These are phyloP conservation scores for Tylopilus balloui DNA, from an alignment of 768 basidiomycete genomes.

Conservation along the genomic window DNA sequence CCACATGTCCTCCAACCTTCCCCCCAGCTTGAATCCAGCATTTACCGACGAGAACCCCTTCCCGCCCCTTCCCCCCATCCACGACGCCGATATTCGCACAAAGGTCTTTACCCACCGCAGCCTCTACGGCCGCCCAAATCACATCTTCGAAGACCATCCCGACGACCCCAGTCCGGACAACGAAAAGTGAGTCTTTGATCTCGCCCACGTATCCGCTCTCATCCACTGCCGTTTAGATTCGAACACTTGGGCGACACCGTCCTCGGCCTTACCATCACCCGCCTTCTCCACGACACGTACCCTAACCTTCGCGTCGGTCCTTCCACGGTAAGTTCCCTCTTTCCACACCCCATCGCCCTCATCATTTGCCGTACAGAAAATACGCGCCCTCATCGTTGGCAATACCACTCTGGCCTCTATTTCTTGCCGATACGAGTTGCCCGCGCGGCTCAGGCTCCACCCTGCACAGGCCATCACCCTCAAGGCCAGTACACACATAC, in stretches of 20 bases:
- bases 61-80: slow-evolving; percentile 59
- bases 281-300: slow-evolving; percentile 56
- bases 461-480: slow-evolving; percentile 70
- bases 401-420: slow-evolving; percentile 71
- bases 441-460: slow-evolving; percentile 58
- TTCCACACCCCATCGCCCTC: no score
- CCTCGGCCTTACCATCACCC: slow-evolving; percentile 62
- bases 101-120: slow-evolving; percentile 78
- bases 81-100: slow-evolving; percentile 38
- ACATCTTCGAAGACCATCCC: slow-evolving; percentile 70
- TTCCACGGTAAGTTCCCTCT: slow-evolving; percentile 44
- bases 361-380: slow-evolving; percentile 50
- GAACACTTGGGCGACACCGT: slow-evolving; percentile 79
- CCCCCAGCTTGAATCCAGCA: slow-evolving; percentile 23
- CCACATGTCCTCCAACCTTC: slow-evolving; percentile 4
- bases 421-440: slow-evolving; percentile 61
- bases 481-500: slow-evolving; percentile 62
- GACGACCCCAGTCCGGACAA: slow-evolving; percentile 78
- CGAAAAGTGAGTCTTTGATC: slow-evolving; percentile 52
- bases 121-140: slow-evolving; percentile 61
- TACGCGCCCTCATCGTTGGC: slow-evolving; percentile 68
- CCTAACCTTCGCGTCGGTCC: slow-evolving; percentile 74
- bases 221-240: slow-evolving; percentile 38
- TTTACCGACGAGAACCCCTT: slow-evolving; percentile 31
- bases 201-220: background rate